A percentile compares a stretch with the other conserved stretches of the same genome.
Evolutionary conservation across 2,329 filamentous ascomycete species (phyloP).

Genomic region (Diaporthe caulivora): DNA sequence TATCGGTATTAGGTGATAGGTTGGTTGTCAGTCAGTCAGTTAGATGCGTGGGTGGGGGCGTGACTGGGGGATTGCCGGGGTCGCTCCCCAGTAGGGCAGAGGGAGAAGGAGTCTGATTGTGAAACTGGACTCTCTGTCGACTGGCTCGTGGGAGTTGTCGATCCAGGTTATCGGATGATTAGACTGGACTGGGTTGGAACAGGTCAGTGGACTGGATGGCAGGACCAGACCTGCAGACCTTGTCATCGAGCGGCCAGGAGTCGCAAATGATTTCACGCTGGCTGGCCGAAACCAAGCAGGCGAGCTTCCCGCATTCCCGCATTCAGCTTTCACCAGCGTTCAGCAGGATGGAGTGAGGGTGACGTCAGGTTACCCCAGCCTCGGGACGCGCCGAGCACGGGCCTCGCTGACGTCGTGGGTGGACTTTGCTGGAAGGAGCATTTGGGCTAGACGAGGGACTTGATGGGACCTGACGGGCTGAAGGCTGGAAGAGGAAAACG

Average conservation of each 20-base stretch:
- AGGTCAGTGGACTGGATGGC: background rate
- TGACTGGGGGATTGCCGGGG: background rate
- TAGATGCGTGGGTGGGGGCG: background rate
- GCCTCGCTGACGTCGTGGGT: conserved; percentile 8
- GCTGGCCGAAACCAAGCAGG: background rate
- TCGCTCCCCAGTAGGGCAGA: background rate
- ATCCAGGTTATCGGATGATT: background rate
- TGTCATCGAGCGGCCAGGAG: too few relatives aligned
- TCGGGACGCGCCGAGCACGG: conserved; percentile 19
- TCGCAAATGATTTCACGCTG: background rate
- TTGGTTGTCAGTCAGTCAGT: background rate
- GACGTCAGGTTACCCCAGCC: conserved; percentile 21
- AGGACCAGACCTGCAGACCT: too few relatives aligned
- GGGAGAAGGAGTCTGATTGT: background rate
- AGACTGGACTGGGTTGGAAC: too few relatives aligned
- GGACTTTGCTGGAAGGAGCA: background rate
- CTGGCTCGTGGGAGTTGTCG: background rate
- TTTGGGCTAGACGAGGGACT: too few relatives aligned
- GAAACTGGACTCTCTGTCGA: background rate
- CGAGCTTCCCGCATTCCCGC: background rate
- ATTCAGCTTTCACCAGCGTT: background rate
- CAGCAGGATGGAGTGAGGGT: background rate
- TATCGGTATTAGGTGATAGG: background rate
- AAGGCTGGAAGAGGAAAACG: too few relatives aligned
- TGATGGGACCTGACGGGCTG: too few relatives aligned